Evolutionary conservation across 139 green algal species (phyloP).

Genomic region (Closterium sp.): DNA sequence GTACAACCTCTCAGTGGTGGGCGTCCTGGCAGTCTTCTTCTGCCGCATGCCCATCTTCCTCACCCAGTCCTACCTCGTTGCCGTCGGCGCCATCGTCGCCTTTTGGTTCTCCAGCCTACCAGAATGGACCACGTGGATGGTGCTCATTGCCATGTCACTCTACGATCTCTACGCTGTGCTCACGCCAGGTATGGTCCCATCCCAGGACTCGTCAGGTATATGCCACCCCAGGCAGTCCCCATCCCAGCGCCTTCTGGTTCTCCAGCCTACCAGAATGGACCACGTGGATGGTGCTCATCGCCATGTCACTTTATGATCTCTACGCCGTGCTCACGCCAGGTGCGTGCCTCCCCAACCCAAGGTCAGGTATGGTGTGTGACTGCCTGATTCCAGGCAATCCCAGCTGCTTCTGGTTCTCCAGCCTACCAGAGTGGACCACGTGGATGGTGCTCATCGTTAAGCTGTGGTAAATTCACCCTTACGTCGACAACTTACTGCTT

Average conservation of each 20-base stretch:
- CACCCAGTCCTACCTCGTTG: conserved; percentile 86
- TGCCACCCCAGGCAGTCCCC: too few relatives aligned
- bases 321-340: conserved; percentile 84
- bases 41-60: conserved; percentile 78
- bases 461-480: too few relatives aligned
- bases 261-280: conserved; percentile 94
- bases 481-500: too few relatives aligned
- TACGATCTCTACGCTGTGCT: conserved; percentile 96
- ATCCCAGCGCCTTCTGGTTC: conserved; percentile 83
- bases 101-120: conserved; percentile 94
- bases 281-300: conserved; percentile 86
- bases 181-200: conserved; percentile 63
- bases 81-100: conserved; percentile 73
- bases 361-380: too few relatives aligned
- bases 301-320: conserved; percentile 96
- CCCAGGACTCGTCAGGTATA: too few relatives aligned
- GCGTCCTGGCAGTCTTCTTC: conserved; percentile 80
- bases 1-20: conserved; percentile 91
- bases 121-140: conserved; percentile 94
- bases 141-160: conserved; percentile 88
- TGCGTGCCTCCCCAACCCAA: too few relatives aligned
- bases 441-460: too few relatives aligned
- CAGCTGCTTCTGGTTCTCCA: too few relatives aligned
- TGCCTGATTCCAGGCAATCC: too few relatives aligned
- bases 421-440: too few relatives aligned